Conservation (phyloP, 805 yeast genomes). For the Maudiozyma pseudohumilis region DNA sequence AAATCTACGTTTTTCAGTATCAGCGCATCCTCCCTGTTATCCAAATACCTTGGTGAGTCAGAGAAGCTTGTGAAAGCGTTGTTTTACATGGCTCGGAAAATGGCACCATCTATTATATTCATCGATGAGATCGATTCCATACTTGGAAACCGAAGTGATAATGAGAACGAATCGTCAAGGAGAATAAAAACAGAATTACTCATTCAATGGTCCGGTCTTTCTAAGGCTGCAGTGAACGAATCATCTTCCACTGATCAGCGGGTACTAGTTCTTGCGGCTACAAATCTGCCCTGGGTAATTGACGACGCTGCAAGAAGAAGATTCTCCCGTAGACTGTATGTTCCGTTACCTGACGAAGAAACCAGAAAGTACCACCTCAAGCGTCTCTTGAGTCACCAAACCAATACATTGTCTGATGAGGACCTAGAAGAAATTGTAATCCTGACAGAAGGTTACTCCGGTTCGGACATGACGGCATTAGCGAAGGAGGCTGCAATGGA, state of each 20-base stretch:
- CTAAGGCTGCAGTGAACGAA: conserved; percentile 70
- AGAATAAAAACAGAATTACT: conserved; percentile 88
- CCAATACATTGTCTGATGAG: conserved; percentile 49
- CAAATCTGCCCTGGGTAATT: conserved; percentile 93
- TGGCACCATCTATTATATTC: conserved; percentile 90
- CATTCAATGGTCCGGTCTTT: conserved; percentile 90
- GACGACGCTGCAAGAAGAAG: conserved; percentile 96
- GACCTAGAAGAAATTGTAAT: conserved; percentile 55
- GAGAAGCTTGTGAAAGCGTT: conserved; percentile 88
- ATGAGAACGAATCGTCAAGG: conserved; percentile 81
- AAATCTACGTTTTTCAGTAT: conserved; percentile 89
- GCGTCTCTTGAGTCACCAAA: conserved; percentile 61
- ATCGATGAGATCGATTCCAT: conserved; percentile 94
- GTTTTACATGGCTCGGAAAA: conserved; percentile 71
- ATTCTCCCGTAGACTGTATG: conserved; percentile 85
- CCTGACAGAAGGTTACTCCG: conserved; percentile 79
- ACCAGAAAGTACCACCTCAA: conserved; percentile 67
- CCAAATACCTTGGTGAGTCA: conserved; percentile 74
- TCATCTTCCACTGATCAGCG: conserved; percentile 36
- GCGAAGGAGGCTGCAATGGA: conserved; percentile 99
- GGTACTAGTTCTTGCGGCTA: conserved; percentile 87
- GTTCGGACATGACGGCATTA: conserved; percentile 87
- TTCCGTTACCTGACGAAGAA: conserved; percentile 84
- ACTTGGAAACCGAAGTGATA: conserved; percentile 65
- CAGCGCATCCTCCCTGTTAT: conserved; percentile 81